Conservation (phyloP, 2,329 filamentous ascomycete genomes). For the Malbranchea zuffiana region DNA sequence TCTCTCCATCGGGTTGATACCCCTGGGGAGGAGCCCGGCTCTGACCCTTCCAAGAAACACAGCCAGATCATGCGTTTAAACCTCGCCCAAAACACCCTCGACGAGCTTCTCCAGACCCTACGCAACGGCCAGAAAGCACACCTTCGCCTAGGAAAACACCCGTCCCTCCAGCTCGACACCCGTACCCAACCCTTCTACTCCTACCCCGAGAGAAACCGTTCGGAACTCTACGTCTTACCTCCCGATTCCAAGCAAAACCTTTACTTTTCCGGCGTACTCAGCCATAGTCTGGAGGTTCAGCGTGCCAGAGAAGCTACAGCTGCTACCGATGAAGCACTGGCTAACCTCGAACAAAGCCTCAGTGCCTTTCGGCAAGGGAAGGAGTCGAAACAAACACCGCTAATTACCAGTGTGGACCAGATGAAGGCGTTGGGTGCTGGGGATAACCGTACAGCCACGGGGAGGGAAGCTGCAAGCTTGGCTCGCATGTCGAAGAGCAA, state of each 20-base stretch:
- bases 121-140: slow-evolving; percentile 34
- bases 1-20: slow-evolving; percentile 28
- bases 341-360: slow-evolving; percentile 48
- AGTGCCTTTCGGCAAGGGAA: slow-evolving; percentile 50
- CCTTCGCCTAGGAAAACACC: slow-evolving; percentile 39
- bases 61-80: slow-evolving; percentile 39
- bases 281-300: slow-evolving; percentile 46
- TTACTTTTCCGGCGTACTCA: slow-evolving; percentile 47
- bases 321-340: slow-evolving; percentile 49
- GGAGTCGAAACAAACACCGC: slow-evolving; percentile 45
- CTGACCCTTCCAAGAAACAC: slow-evolving; percentile 24
- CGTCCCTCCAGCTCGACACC: slow-evolving; percentile 48
- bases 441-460: slow-evolving; percentile 23
- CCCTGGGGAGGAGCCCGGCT: slow-evolving; percentile 18
- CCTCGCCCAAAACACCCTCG: slow-evolving; percentile 34
- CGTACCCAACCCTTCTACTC: slow-evolving; percentile 46
- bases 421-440: slow-evolving; percentile 29
- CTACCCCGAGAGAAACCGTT: slow-evolving; percentile 42
- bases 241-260: slow-evolving; percentile 35
- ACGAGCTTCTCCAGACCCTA: slow-evolving; percentile 37
- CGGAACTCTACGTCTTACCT: slow-evolving; percentile 46
- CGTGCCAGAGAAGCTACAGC: slow-evolving; percentile 45
- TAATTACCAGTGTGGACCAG: slow-evolving; percentile 30
- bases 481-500: slow-evolving; percentile 28
- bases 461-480: slow-evolving; percentile 21